Percentiles rank a stretch among this genome's conserved stretches.
Evolutionary conservation across 345 rosid genomes (phyloP).

Genomic region (Brassica carinata): DNA sequence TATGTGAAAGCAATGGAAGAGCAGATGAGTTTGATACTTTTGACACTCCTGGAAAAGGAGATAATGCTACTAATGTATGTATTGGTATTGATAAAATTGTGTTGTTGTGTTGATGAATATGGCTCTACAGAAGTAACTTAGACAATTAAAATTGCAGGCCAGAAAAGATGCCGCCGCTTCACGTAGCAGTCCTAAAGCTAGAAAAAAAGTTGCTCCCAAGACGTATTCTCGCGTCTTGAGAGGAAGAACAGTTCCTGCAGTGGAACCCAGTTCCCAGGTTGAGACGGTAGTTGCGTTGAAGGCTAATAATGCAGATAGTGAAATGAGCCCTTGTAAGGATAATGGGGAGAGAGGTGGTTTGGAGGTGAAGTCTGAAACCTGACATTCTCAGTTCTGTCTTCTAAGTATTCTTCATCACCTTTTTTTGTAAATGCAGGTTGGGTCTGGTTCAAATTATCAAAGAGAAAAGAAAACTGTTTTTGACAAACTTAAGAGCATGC

Average conservation of each 20-base stretch:
- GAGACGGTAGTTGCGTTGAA: conserved; percentile 13
- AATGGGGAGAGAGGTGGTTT: conserved; percentile 28
- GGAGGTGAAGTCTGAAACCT: conserved; percentile 30
- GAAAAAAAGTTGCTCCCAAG: conserved; percentile 9
- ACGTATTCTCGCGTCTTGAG: neutral
- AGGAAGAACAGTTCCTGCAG: conserved; percentile 15
- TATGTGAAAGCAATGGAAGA: conserved; percentile 16
- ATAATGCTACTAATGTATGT: conserved; percentile 17
- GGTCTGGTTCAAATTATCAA: conserved; percentile 24
- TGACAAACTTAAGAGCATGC: conserved; percentile 18
- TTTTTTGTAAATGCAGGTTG: conserved; percentile 28
- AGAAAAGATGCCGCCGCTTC: conserved; percentile 28
- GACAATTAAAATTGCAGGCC: conserved; percentile 20
- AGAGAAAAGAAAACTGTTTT: conserved; percentile 34
- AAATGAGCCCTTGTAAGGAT: conserved; percentile 29
- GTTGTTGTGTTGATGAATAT: neutral
- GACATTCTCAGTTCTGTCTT: neutral
- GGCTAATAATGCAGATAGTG: conserved; percentile 7
- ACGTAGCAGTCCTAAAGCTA: conserved; percentile 17
- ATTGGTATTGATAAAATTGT: neutral
- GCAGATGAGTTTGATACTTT: conserved; percentile 6
- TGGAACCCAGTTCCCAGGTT: conserved; percentile 11
- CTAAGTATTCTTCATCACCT: neutral
- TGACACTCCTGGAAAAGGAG: conserved; percentile 1
- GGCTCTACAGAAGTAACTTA: neutral